Percentiles rank a stretch among this genome's conserved stretches.
Conservation (phyloP, 257 asterid species). For the Hygrophila difformis region DNA sequence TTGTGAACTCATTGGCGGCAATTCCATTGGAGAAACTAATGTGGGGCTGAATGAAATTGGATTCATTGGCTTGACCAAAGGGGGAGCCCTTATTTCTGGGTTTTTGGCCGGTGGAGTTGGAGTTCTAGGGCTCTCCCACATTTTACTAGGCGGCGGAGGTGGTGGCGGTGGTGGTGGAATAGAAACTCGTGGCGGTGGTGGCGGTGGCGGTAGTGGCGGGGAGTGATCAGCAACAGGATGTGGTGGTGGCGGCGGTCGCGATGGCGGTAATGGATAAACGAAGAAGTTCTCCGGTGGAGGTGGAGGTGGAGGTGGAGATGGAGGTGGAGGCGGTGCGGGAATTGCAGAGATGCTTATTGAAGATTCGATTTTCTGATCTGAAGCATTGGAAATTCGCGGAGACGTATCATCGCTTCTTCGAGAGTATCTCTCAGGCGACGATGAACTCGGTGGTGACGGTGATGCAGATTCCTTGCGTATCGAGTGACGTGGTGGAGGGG, state of each 20-base stretch:
- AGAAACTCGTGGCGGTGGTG: constrained; percentile 18
- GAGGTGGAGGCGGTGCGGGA: constrained; percentile 35
- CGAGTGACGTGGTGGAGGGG: constrained; percentile 20
- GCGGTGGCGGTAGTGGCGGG: constrained; percentile 41
- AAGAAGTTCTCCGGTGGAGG: constrained; percentile 20
- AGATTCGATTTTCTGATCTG: constrained; percentile 34
- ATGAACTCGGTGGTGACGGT: constrained; percentile 56
- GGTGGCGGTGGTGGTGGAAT: constrained; percentile 44
- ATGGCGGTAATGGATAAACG: constrained; percentile 12
- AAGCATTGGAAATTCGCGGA: constrained; percentile 35
- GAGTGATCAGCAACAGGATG: constrained; percentile 11
- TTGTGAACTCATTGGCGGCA: constrained; percentile 29
- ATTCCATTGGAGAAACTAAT: constrained; percentile 46
- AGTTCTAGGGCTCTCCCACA: constrained; percentile 58
- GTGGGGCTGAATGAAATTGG: constrained; percentile 36
- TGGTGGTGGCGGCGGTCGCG: constrained; percentile 30
- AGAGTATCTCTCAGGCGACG: constrained; percentile 54
- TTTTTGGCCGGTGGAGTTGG: constrained; percentile 39
- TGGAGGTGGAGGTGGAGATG: constrained; percentile 28
- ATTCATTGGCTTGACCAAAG: constrained; percentile 31
- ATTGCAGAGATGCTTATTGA: constrained; percentile 18
- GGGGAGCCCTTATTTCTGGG: constrained; percentile 37
- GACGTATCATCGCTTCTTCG: constrained; percentile 57
- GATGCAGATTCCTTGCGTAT: constrained; percentile 23
- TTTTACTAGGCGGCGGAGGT: constrained; percentile 35